Base-by-base conservation (phyloP, 371 early-diverging fungal species). In the Sporodiniella umbellata region DNA sequence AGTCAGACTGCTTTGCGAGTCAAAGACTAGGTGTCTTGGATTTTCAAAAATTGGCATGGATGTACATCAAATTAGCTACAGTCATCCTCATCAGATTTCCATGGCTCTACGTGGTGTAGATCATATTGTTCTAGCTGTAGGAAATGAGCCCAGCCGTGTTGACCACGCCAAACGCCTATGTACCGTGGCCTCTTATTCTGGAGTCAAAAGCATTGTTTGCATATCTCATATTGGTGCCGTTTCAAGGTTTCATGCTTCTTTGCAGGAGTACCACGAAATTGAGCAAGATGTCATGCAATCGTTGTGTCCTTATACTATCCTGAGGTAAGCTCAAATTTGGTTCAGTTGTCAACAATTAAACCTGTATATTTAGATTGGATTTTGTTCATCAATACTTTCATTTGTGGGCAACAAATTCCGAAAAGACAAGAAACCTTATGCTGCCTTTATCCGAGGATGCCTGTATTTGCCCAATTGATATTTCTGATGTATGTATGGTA, bases 211-310 rank as follows among this genome's bases (percentile, higher is more conserved):
- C 8, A 75, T 75, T 25, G 45, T 70, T 17, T 61, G 65, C 31
- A 38, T 75, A n/a, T 75, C 76, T 28, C 70, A 70, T 24, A 60
- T 70, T 19, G 76, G 76, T 15, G 70, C 76, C 8, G 60, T 56
- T 0, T 69, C 72, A 8, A 22, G 40, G 8, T 33, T 39, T 1
- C 64, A 72, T 39, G 25, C 51, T 7, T 33, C 64, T 2, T 44
- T 75, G 15, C 57, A 59, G 33, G 68, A 75, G 3, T 75, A 57
- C 48, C 53, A 57, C 25, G 26, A 49, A 10, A 68, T 75, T 28
- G 76, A 75, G 48, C 62, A 68, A 15, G 42, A 57, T 25, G 66
- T 75, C 12, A 66, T 75, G 24, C 38, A 60, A 0, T 54, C 53
- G 10, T 38, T 53, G 11, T 65, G 69, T 31, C 61, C 67, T 38